Conservation (phyloP, 768 basidiomycete genomes). For the Collybia nuda region DNA sequence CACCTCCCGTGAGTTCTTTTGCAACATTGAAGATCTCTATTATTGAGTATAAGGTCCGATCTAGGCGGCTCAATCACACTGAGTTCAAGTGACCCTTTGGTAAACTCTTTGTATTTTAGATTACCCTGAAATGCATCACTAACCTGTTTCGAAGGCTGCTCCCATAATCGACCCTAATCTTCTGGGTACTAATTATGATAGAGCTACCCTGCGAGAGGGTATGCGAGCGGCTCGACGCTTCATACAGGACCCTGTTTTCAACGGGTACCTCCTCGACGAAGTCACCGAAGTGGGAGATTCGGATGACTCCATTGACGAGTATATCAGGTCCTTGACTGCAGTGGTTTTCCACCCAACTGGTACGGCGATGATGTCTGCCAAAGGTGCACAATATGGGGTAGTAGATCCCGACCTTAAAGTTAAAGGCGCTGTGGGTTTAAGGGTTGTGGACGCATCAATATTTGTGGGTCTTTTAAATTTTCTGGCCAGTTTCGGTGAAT, state of each 20-base stretch:
- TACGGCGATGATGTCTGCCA: slow-evolving; percentile 12
- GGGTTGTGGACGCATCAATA: slow-evolving; percentile 17
- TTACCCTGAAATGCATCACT: no score
- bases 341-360: slow-evolving; percentile 10
- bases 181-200: slow-evolving; percentile 10
- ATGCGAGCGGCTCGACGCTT: slow-evolving; percentile 13
- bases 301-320: neutral
- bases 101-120: slow-evolving; percentile 19
- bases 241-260: slow-evolving; percentile 10
- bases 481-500: neutral
- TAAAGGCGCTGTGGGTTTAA: slow-evolving; percentile 12
- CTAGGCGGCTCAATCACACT: slow-evolving; percentile 11
- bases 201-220: slow-evolving; percentile 11
- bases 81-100: slow-evolving; percentile 8
- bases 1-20: slow-evolving; percentile 6
- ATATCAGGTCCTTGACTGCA: neutral
- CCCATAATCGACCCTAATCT: slow-evolving; percentile 16
- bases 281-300: slow-evolving; percentile 3
- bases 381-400: slow-evolving; percentile 11
- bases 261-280: slow-evolving; percentile 11
- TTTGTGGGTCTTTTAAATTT: slow-evolving; percentile 6
- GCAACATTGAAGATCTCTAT: slow-evolving; percentile 12
- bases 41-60: slow-evolving; percentile 10
- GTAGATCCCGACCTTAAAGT: slow-evolving; percentile 15
- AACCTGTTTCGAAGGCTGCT: neutral